Percentiles rank a stretch among this genome's conserved stretches.
Conservation (phyloP, 2,329 filamentous ascomycete genomes). For the Cyclaneusma minus region DNA sequence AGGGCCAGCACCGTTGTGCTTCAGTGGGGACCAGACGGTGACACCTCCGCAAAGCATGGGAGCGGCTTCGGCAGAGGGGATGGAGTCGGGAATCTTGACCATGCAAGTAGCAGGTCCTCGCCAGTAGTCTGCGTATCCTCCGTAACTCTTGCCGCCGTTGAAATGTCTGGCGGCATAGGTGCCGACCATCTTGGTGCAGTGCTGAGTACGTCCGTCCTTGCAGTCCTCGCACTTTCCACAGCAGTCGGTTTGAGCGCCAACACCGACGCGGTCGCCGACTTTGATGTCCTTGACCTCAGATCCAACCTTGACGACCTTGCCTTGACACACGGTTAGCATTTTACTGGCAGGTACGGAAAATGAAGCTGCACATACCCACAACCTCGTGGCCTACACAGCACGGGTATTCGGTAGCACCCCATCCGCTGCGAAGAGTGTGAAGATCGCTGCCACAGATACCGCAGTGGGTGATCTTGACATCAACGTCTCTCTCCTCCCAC, state of each 20-base stretch:
- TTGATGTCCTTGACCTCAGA: conserved; percentile 25
- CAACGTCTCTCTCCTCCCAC: conserved; percentile 33
- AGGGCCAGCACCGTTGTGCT: conserved; percentile 49
- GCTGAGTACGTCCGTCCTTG: conserved; percentile 24
- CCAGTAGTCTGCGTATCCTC: conserved; percentile 21
- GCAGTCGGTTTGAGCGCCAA: conserved; percentile 32
- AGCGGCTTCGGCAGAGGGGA: conserved; percentile 34
- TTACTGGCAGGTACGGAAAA: conserved; percentile 23
- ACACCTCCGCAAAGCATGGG: conserved; percentile 69
- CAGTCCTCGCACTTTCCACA: conserved; percentile 38
- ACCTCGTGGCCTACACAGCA: conserved; percentile 35
- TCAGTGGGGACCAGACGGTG: conserved; percentile 56
- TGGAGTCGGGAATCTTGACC: conserved; percentile 38
- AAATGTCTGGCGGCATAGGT: conserved; percentile 27
- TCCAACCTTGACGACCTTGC: conserved; percentile 28
- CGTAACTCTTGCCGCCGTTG: conserved; percentile 14
- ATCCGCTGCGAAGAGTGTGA: conserved; percentile 19
- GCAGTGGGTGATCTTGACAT: conserved; percentile 34
- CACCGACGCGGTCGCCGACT: conserved; percentile 36
- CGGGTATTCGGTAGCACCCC: conserved; percentile 23
- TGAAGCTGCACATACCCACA: conserved; percentile 25
- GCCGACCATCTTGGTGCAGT: conserved; percentile 24
- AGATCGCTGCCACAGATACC: conserved; percentile 28
- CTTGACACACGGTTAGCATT: too few species aligned
- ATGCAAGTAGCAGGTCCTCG: conserved; percentile 42